Percentiles rank a stretch among this genome's conserved stretches.
Conservation (phyloP, 1,284 basidiomycete genomes). For the Ganoderma meredithae region DNA sequence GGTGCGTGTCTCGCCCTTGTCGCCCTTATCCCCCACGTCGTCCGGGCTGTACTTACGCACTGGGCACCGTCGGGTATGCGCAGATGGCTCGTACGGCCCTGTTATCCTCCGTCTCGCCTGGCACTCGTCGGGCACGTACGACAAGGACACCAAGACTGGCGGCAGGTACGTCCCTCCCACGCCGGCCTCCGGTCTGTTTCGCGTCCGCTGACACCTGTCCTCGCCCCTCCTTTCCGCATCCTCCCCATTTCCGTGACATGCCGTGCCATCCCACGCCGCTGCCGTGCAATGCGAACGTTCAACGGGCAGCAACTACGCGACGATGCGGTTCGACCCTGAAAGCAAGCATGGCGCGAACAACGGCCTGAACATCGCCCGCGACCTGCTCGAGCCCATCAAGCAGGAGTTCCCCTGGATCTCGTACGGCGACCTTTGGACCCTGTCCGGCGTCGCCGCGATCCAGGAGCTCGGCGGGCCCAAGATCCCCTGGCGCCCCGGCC, state of each 20-base stretch:
- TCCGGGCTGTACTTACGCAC: background rate
- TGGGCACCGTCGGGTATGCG: background rate
- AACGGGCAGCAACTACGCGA: conserved; percentile 83
- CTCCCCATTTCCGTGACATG: background rate
- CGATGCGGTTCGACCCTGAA: conserved; percentile 94
- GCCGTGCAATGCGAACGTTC: background rate
- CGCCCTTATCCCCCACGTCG: conserved; percentile 8
- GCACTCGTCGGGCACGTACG: conserved; percentile 92
- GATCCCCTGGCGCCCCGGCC: conserved; percentile 89
- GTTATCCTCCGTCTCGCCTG: conserved; percentile 94
- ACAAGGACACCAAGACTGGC: conserved; percentile 87
- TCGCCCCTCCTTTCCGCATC: background rate
- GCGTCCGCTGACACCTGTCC: conserved; percentile 12
- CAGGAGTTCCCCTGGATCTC: conserved; percentile 89
- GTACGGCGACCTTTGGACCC: conserved; percentile 95
- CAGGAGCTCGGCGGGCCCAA: conserved; percentile 89
- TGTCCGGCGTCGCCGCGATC: conserved; percentile 86
- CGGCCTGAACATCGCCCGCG: conserved; percentile 85
- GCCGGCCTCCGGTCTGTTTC: conserved; percentile 17
- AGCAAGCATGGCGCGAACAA: conserved; percentile 88
- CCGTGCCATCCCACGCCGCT: background rate
- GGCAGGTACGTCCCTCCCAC: conserved; percentile 66
- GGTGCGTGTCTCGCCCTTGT: conserved; percentile 54
- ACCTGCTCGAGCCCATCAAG: conserved; percentile 89
- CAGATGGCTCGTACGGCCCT: conserved; percentile 92